Base-by-base conservation (phyloP, 768 basidiomycete species). In the Rhizopogon sp. region DNA sequence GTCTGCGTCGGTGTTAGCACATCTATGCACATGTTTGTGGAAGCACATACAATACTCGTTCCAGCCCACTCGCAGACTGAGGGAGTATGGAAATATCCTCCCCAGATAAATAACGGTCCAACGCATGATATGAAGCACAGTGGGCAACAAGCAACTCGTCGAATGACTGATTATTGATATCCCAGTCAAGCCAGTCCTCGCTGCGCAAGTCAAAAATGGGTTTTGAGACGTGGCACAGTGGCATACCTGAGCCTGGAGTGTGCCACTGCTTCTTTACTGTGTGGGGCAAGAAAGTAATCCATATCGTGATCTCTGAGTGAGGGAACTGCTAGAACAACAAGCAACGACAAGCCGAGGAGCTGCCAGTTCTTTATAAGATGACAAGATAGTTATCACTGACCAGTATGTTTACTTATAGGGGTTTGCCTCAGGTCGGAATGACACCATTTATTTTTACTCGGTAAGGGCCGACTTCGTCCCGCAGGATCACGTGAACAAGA, bases 71-170 rank as follows among this genome's bases (percentile, higher is more conserved):
- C 55, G 76, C 73, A 22, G 78, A 80, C 40, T 78, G 73, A 10
- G 88, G 88, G 22, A 81, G 66, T 42, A 88, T 74, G 58, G 83
- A 82, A 10, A 90, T 72, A 72, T 88, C 84, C 50, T 78, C 74
- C 35, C 84, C 85, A 52, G 72, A 72, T 42, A 87, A 75, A 63
- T 81, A 88, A 52, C 86, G 83, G 59, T 79, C 78, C 58, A 89
- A 80, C 9, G 86, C 84, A 56, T 82, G 76, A 69, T 89, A 88
- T 13, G 86, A 82, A 25, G 87, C 85, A 64, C 80, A 85, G 22
- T 81, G 78, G 14, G 85, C 83, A 44, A 87, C 76, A 44, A 87
- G 76, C 14, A 79, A 79, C 69, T 87, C 85, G 70, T 84, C 77
- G 58, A 84, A 70, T 35, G 79, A 79, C 3, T 79, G 79, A 57